Base-by-base conservation (phyloP, 2,329 filamentous ascomycete species). In the Penicillium verrucosum region DNA sequence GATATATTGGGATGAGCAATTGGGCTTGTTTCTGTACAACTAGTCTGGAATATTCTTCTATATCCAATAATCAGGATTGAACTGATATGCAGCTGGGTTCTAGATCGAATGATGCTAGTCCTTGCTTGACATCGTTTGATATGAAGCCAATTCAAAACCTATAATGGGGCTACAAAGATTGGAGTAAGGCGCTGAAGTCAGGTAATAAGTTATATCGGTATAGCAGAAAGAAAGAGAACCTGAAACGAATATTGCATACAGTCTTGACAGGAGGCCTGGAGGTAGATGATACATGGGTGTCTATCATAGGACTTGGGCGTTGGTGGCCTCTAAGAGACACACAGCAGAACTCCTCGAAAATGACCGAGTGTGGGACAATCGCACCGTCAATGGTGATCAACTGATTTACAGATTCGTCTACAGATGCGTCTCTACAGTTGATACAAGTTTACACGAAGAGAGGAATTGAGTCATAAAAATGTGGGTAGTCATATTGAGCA, bases 401-500 rank as follows among this genome's bases (percentile, higher is more conserved):
- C n/a, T 34, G 23, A 11, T 46, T 14, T 34, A 45, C 12, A 23
- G 8, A 46, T 6, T 2, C 11, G 14, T 42, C 14, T 44, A 29
- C 40, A 30, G 11, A 16, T 34, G 3, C 0, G 5, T 32, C 30
- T 34, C 32, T 34, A 34, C 32, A 12, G 23, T 1, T 32, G 4
- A 18, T 48, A 18, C 23, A 18, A 10, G 18, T 23, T 38, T 50
- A 32, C 27, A 12, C 27, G 37, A 42, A 50, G 43, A 48, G 7
- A 16, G 4, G n/a, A 58, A 11, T 60, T 32, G 53, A 65, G 36
- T 51, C 49, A 51, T 51, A 45, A 51, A 51, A 54, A 56, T 65
- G 64, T 58, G 58, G 56, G 60, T 65, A 65, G 60, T 45, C 49
- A 59, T 61, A 61, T 59, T 56, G 21, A 48, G 34, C 27, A 44